phyloP scores from a whole-genome alignment of 176 grass and related monocot species.

The Carex myosuroides region DNA sequence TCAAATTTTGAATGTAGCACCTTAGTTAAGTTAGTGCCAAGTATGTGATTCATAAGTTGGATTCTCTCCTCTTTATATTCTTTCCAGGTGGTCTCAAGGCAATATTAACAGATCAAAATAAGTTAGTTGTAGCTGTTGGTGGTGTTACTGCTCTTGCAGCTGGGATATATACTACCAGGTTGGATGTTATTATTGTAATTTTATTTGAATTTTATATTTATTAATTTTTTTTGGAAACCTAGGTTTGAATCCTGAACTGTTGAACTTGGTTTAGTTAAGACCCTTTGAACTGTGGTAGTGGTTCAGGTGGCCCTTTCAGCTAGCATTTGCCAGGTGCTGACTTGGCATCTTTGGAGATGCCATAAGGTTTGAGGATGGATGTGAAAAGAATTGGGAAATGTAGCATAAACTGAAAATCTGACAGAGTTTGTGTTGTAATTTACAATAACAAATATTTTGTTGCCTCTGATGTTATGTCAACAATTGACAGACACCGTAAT shows the following conservation, averaged over 20 bases:
- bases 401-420: not conserved
- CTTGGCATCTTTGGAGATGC: not conserved
- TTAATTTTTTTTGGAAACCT: not conserved
- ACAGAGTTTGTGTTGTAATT: not conserved
- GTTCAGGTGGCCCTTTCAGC: not conserved
- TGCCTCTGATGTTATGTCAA: not conserved
- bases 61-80: constrained; percentile 1
- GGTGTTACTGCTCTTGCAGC: constrained; percentile 80
- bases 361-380: not conserved
- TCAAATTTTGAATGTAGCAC: no score
- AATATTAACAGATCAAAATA: constrained; percentile 96
- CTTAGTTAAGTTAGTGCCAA: not conserved
- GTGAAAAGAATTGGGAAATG: not conserved
- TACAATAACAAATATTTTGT: not conserved
- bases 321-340: not conserved
- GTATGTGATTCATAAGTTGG: not conserved
- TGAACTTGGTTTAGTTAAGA: not conserved
- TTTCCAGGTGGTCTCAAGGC: constrained; percentile 65
- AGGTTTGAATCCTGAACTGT: not conserved
- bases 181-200: constrained; percentile 15
- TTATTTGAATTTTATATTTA: not conserved
- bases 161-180: constrained; percentile 88
- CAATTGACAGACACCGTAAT: not conserved
- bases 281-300: not conserved
- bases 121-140: constrained; percentile 75